Evolutionary conservation across 1,284 basidiomycete genomes (phyloP).

Genomic region (Trametes hirsuta): DNA sequence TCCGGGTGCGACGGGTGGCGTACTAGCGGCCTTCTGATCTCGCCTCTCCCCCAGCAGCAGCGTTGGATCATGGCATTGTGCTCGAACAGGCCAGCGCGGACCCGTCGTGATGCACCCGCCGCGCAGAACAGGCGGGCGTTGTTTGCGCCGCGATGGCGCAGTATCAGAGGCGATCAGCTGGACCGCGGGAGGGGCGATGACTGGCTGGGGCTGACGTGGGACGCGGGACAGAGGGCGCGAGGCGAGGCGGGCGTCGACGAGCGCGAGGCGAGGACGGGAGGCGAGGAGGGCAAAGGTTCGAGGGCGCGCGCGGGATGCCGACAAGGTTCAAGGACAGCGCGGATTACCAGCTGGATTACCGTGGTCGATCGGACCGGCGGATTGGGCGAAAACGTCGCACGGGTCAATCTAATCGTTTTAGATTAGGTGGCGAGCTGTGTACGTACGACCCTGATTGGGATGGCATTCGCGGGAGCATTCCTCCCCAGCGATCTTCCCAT

Average conservation of each 20-base stretch:
- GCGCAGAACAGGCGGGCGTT: neutral
- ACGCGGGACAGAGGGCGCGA: no score
- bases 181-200: neutral
- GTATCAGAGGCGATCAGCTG: neutral
- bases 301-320: conserved; percentile 7
- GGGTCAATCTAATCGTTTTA: conserved; percentile 30
- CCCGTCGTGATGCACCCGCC: neutral
- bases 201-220: neutral
- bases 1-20: conserved; percentile 28
- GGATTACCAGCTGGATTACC: conserved; percentile 23
- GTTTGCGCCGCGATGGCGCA: conserved; percentile 8
- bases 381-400: conserved; percentile 22
- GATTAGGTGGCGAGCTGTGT: conserved; percentile 28
- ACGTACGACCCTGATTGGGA: conserved; percentile 25
- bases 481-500: conserved; percentile 14
- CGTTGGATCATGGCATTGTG: neutral
- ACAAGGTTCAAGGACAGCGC: conserved; percentile 19
- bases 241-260: neutral
- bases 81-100: neutral
- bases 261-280: neutral
- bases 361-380: conserved; percentile 23
- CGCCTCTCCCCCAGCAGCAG: neutral
- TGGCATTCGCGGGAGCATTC: conserved; percentile 35
- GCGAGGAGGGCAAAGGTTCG: no score
- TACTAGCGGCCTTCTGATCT: conserved; percentile 26